A percentile compares a stretch with the other conserved stretches of the same genome.
phyloP scores from a whole-genome alignment of 768 basidiomycete genomes.

The Podaxis sp. region DNA sequence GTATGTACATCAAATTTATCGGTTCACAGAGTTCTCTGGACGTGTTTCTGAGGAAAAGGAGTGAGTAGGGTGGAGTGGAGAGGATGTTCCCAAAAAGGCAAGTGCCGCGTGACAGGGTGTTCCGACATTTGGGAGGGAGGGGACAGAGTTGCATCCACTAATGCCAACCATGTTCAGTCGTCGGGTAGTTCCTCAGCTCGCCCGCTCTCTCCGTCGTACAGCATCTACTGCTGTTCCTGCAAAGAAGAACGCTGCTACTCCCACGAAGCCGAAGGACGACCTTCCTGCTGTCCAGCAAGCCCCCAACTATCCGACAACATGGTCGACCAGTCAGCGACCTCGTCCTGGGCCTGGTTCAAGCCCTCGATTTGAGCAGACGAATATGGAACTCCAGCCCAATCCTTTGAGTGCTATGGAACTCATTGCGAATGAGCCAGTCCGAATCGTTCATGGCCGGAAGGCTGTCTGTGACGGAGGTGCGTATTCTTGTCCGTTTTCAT shows the following conservation, averaged over 20 bases:
- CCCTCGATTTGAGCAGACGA: conserved; percentile 92
- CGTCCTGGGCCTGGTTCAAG: conserved; percentile 58
- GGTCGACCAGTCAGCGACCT: conserved; percentile 81
- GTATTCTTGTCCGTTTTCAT: conserved; percentile 25
- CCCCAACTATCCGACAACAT: conserved; percentile 79
- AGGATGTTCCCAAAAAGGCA: conserved; percentile 7
- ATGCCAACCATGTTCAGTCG: conserved; percentile 37
- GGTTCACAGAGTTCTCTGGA: no score
- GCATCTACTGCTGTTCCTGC: conserved; percentile 27
- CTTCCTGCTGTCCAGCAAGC: conserved; percentile 54
- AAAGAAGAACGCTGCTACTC: conserved; percentile 23
- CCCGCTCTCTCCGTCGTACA: conserved; percentile 26
- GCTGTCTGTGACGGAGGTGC: conserved; percentile 95
- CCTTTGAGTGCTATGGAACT: conserved; percentile 91
- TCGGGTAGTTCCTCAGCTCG: conserved; percentile 32
- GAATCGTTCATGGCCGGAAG: conserved; percentile 76
- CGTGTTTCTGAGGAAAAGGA: no score
- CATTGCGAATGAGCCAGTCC: conserved; percentile 81
- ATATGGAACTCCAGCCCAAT: conserved; percentile 83
- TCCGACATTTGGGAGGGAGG: conserved; percentile 13
- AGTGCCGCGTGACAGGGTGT: conserved; percentile 13
- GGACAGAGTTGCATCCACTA: conserved; percentile 17
- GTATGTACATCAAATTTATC: background rate
- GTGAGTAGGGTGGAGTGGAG: background rate
- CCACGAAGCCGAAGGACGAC: conserved; percentile 18